Evolutionary conservation across 352 stramenopile genomes (phyloP).

Genomic region (Phytopythium cucurbitacearum): DNA sequence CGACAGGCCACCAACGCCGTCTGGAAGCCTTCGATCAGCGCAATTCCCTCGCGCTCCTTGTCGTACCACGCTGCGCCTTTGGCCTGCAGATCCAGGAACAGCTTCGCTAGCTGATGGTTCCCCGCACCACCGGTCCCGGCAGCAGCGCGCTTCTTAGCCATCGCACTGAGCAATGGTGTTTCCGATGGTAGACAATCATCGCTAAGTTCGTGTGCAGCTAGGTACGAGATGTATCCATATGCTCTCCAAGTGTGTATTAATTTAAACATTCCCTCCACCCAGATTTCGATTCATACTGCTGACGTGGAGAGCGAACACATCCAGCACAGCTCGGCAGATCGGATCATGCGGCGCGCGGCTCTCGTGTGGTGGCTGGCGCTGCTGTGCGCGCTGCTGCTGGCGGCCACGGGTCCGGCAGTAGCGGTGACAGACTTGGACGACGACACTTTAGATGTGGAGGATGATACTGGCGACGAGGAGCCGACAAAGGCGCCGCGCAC

Average conservation of each 20-base stretch:
- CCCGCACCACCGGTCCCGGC: neutral
- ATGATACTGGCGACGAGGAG: neutral
- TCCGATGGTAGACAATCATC: too few relatives aligned
- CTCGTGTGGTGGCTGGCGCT: too few relatives aligned
- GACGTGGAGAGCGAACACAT: too few relatives aligned
- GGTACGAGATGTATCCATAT: too few relatives aligned
- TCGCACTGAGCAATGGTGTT: too few relatives aligned
- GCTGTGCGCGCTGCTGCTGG: conserved; percentile 25
- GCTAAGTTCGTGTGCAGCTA: too few relatives aligned
- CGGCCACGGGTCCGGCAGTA: conserved; percentile 7
- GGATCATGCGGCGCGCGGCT: too few relatives aligned
- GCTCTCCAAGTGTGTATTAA: too few relatives aligned
- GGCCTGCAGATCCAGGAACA: conserved; percentile 43
- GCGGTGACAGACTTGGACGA: conserved; percentile 4
- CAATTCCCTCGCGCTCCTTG: conserved; percentile 62
- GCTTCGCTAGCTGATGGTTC: conserved; percentile 1
- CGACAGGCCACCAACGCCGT: conserved; percentile 46
- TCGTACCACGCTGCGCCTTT: conserved; percentile 46
- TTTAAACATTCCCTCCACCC: too few relatives aligned
- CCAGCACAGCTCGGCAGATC: too few relatives aligned
- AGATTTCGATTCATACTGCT: too few relatives aligned
- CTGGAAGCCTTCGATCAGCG: conserved; percentile 64
- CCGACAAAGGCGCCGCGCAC: conserved; percentile 3
- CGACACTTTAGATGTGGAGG: neutral
- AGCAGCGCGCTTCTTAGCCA: conserved; percentile 11